Percentiles rank a stretch among this genome's conserved stretches.
phyloP scores from a whole-genome alignment of 495 filamentous ascomycete species.

The Penicillium maclennaniae region DNA sequence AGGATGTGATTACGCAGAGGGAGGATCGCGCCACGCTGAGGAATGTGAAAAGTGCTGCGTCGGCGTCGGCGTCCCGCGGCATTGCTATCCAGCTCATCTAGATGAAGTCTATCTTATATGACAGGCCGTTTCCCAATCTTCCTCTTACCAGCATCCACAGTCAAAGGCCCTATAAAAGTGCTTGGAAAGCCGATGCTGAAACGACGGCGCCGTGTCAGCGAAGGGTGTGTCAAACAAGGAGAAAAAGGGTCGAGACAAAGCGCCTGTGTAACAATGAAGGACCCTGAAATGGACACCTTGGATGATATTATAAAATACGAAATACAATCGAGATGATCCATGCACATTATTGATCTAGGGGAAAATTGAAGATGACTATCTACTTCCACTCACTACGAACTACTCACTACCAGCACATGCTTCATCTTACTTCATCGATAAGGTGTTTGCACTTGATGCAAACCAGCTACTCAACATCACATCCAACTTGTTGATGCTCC shows the following conservation, averaged over 20 bases:
- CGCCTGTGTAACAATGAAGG: not conserved
- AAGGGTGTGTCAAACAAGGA: conserved; percentile 7
- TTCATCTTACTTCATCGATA: not conserved
- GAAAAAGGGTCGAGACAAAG: not conserved
- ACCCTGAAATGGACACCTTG: not conserved
- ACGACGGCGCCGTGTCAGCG: conserved; percentile 5
- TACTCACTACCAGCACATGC: too few species aligned
- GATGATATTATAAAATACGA: not conserved
- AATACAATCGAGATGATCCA: not conserved
- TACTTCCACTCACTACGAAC: too few species aligned
- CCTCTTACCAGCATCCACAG: not conserved
- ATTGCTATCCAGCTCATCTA: not conserved
- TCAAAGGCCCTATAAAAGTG: not conserved
- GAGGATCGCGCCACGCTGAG: conserved; percentile 18
- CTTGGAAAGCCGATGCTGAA: conserved; percentile 2
- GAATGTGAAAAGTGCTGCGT: conserved; percentile 15
- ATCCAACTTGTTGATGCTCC: not conserved
- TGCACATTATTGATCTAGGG: not conserved
- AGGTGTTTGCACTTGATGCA: conserved; percentile 23
- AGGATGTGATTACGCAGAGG: conserved; percentile 19
- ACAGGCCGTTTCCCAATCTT: conserved; percentile 2
- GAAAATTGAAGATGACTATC: too few species aligned
- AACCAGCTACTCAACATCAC: conserved; percentile 12
- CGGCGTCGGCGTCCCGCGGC: not conserved
- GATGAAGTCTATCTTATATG: not conserved